Base-by-base conservation (phyloP, 2,329 filamentous ascomycete genomes). In the Aspergillus melleus region DNA sequence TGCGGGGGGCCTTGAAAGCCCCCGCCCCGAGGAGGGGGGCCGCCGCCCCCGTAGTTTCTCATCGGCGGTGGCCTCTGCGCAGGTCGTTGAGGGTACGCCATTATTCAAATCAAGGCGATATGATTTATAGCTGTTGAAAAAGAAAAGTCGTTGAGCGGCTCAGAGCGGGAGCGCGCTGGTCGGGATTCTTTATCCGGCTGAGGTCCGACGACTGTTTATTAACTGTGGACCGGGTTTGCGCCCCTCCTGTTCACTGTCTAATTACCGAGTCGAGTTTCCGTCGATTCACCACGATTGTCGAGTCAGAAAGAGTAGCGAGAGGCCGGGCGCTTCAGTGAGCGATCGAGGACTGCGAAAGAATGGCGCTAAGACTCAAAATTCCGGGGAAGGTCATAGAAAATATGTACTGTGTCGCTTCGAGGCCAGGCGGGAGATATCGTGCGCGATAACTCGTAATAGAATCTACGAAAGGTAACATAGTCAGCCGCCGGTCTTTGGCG, bases 31-130 rank as follows among this genome's bases (percentile, higher is more conserved):
- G 63, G 68, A 61, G 66, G 68, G 54, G 51, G 62, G 53, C 56
- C 64, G 61, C 56, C 64, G 61, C 49, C 65, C 55, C 67, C 68
- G 55, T 74, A 71, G 56, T 73, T 72, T 58, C 71, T 71, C 57
- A 72, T 59, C 26, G 75, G 75, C 55, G 71, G 72, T 26, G 70
- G 70, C 55, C 71, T 66, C 64, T 74, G 72, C 52, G 66, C 63
- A 36, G 69, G 68, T 52, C 68, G 70, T 52, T 72, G 72, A 47
- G 72, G 70, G 53, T 77, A 78, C 57, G 75, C 75, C 76, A 78
- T 78, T 56, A 60, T 61, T 20, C 44, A 56, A 32, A 6, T 22
- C 26, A 19, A 47, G 42, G 42, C 32, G 50, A 52, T 19, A 11
- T 16, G 39, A 19, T 44, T 26, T 42, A 51, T n/a, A 47, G 1